phyloP scores from a whole-genome alignment of 306 rosid species.

The Cicer cuneatum region DNA sequence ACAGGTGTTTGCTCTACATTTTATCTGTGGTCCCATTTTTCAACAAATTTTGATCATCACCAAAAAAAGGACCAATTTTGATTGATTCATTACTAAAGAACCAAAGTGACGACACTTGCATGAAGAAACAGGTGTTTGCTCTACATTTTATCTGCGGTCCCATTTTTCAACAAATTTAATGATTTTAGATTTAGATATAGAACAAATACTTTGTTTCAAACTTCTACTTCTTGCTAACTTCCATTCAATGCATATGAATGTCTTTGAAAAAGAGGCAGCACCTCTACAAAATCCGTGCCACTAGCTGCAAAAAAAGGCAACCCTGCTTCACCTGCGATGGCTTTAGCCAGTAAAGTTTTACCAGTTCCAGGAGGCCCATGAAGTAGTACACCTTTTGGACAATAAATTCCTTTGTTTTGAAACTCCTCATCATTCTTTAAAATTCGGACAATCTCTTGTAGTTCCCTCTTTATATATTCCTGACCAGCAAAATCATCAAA shows the following conservation, averaged over 20 bases:
- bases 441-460: conserved; percentile 93
- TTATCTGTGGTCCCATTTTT: conserved; percentile 19
- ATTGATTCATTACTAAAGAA: conserved; percentile 26
- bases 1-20: conserved; percentile 23
- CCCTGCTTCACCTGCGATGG: conserved; percentile 99
- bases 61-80: too few species aligned
- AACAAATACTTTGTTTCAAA: conserved; percentile 22
- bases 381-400: conserved; percentile 98
- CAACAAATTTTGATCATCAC: too few species aligned
- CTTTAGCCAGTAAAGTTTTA: conserved; percentile 95
- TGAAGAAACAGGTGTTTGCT: conserved; percentile 7
- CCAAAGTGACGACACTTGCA: conserved; percentile 12
- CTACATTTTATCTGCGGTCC: conserved; percentile 30
- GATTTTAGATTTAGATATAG: conserved; percentile 41
- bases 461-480: conserved; percentile 95
- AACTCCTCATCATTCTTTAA: conserved; percentile 91
- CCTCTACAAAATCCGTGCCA: conserved; percentile 99
- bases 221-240: conserved; percentile 40
- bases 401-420: conserved; percentile 91
- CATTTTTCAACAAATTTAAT: background rate
- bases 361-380: conserved; percentile 99
- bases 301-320: conserved; percentile 96
- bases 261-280: conserved; percentile 50
- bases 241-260: conserved; percentile 37
- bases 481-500: conserved; percentile 99